Conservation (phyloP, 2,329 filamentous ascomycete species). For the Cercospora beticola region DNA sequence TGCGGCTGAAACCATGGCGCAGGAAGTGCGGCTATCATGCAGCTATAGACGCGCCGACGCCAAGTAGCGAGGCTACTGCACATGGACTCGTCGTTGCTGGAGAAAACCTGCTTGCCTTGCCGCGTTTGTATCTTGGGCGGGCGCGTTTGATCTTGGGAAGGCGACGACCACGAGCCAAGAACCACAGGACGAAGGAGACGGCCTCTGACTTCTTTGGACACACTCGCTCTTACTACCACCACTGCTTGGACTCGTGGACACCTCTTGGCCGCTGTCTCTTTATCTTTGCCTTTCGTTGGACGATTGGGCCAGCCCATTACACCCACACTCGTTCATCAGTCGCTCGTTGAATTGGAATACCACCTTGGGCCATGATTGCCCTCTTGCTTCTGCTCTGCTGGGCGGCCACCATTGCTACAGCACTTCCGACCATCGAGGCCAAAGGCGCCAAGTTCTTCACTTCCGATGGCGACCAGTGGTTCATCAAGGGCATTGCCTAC, state of each 20-base stretch:
- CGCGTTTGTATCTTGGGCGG: not conserved
- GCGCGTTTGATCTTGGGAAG: not conserved
- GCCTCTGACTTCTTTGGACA: not conserved
- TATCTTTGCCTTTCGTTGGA: not conserved
- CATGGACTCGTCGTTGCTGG: not conserved
- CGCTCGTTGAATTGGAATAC: not conserved
- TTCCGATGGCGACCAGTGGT: conserved; percentile 77
- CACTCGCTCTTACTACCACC: not conserved
- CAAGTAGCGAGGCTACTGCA: not conserved
- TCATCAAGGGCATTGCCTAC: conserved; percentile 62
- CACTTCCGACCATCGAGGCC: conserved; percentile 57
- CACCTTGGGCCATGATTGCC: not conserved
- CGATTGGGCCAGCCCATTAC: not conserved
- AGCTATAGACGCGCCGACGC: not conserved
- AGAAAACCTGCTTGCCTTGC: not conserved
- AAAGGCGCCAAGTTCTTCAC: conserved; percentile 85
- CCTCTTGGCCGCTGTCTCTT: not conserved
- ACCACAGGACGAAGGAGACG: not conserved
- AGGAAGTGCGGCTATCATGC: not conserved
- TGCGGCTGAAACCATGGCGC: not conserved
- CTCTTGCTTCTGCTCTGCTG: not conserved
- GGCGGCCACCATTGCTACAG: conserved; percentile 38
- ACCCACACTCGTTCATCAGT: not conserved
- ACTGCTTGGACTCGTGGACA: not conserved
- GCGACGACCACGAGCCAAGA: not conserved